These are phyloP conservation scores for Annulohypoxylon maeteangense DNA, from an alignment of 495 filamentous ascomycete genomes.

Conservation along the genomic window DNA sequence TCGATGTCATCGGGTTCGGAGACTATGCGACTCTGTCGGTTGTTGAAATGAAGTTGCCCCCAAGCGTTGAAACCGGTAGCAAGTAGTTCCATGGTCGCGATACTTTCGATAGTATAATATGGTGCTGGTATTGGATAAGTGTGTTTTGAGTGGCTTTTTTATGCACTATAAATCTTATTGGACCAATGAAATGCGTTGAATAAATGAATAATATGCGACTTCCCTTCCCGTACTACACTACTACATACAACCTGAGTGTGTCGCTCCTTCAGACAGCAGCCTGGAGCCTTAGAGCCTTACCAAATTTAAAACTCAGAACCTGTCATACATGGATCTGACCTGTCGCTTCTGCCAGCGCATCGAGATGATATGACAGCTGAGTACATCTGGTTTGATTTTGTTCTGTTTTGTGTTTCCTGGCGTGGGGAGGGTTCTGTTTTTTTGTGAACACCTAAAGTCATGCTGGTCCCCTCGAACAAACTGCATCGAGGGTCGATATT, in stretches of 20 bases:
- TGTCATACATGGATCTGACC: neutral
- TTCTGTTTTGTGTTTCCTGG: neutral
- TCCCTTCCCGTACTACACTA: neutral
- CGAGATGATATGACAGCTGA: neutral
- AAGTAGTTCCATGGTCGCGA: constrained; percentile 56
- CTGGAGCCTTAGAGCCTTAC: constrained; percentile 17
- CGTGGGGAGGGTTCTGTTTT: no score
- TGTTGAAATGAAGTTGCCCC: constrained; percentile 55
- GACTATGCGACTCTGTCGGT: constrained; percentile 4
- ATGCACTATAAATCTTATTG: neutral
- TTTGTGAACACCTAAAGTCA: constrained; percentile 3
- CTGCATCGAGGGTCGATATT: neutral
- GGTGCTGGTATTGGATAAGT: neutral
- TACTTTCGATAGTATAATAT: neutral
- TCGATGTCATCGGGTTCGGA: constrained; percentile 54
- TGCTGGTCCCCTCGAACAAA: neutral
- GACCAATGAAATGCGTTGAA: constrained; percentile 20
- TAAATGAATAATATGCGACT: constrained; percentile 34
- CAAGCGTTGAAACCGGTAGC: constrained; percentile 65
- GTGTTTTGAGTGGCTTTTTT: neutral
- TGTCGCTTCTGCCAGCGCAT: constrained; percentile 11
- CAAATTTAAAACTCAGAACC: neutral
- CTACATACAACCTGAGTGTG: neutral
- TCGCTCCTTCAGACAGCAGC: neutral
- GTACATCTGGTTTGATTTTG: neutral